Conservation (phyloP, 1,284 basidiomycete genomes). For the Wolfiporia cocos region DNA sequence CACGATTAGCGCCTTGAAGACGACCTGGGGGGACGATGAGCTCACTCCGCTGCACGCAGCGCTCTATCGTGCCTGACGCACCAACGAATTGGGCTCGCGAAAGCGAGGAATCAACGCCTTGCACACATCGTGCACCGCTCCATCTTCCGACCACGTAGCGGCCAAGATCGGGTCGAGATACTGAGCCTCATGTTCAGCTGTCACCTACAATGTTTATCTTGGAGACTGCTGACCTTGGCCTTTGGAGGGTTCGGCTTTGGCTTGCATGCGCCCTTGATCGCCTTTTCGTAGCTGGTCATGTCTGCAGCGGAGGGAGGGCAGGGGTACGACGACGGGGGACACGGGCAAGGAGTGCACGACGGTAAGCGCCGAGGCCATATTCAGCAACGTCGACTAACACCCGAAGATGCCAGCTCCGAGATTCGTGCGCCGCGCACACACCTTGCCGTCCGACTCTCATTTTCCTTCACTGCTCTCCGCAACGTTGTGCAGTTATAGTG, state of each 20-base stretch:
- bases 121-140: conserved; percentile 88
- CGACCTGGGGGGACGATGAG: conserved; percentile 57
- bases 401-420: no score
- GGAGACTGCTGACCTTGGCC: conserved; percentile 65
- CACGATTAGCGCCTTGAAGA: conserved; percentile 95
- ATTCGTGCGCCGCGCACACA: no score
- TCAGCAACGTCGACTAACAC: no score
- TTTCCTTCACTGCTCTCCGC: no score
- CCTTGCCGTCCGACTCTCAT: no score
- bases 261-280: conserved; percentile 90
- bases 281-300: conserved; percentile 81
- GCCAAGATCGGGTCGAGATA: conserved; percentile 91
- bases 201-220: conserved; percentile 1
- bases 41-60: not conserved
- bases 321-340: conserved; percentile 2
- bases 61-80: conserved; percentile 27
- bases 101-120: conserved; percentile 80
- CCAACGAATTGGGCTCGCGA: conserved; percentile 85
- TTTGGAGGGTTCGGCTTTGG: conserved; percentile 93
- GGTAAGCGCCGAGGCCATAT: not conserved
- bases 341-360: not conserved
- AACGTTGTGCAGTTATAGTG: no score
- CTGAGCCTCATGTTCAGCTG: conserved; percentile 28
- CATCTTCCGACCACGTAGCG: conserved; percentile 91
- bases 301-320: not conserved